A percentile compares a stretch with the other conserved stretches of the same genome.
phyloP scores from a whole-genome alignment of 139 green algal genomes.

The Edaphochlamys debaryana region DNA sequence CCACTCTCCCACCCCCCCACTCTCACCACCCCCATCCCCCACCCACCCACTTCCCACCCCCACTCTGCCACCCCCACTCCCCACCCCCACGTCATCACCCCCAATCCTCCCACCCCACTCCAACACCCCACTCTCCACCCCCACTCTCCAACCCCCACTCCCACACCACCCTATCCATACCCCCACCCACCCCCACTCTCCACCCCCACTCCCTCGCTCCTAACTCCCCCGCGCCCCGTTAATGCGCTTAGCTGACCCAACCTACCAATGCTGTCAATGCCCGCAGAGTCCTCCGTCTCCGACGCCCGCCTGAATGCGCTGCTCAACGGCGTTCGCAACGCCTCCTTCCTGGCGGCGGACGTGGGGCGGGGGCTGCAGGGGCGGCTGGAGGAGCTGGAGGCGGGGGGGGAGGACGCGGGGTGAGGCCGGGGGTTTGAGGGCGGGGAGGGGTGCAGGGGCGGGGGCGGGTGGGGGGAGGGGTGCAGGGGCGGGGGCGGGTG shows the following conservation, averaged over 20 bases:
- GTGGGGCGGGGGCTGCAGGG: background rate
- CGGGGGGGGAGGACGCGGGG: too few relatives aligned
- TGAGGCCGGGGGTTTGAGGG: too few relatives aligned
- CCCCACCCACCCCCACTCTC: background rate
- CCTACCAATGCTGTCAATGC: too few relatives aligned
- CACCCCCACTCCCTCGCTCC: background rate
- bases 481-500: too few relatives aligned
- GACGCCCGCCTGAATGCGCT: conserved; percentile 79
- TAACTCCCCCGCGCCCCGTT: too few relatives aligned
- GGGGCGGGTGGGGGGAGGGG: background rate
- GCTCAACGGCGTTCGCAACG: conserved; percentile 83
- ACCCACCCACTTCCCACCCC: too few relatives aligned
- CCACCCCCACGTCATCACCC: too few relatives aligned
- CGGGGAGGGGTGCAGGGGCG: too few relatives aligned
- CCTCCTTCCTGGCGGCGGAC: conserved; percentile 63
- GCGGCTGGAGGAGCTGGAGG: background rate
- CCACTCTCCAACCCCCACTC: background rate
- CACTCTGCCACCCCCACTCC: background rate
- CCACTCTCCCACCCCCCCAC: too few relatives aligned
- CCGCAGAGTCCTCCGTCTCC: conserved; percentile 43
- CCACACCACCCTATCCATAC: too few relatives aligned
- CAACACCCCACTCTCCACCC: background rate
- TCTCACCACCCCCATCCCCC: too few relatives aligned
- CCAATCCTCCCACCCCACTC: background rate
- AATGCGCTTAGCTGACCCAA: too few relatives aligned